phyloP scores from a whole-genome alignment of 2,329 filamentous ascomycete species.

The Cadophora luteo-olivacea region DNA sequence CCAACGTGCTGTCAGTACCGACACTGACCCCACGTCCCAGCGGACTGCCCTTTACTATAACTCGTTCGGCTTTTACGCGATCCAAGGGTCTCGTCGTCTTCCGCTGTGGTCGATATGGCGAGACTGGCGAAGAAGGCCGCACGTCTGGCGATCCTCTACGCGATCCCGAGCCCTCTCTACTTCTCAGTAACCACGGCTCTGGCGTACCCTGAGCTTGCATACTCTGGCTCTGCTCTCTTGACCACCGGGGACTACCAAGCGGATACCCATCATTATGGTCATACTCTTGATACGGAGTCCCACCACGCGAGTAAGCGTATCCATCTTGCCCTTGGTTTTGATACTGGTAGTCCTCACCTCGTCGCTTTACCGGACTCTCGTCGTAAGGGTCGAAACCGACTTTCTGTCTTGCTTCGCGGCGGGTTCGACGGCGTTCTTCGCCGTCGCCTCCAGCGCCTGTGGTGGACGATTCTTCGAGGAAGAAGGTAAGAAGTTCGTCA shows the following conservation, averaged over 20 bases:
- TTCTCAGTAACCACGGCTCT: constrained; percentile 37
- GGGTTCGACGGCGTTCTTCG: constrained; percentile 63
- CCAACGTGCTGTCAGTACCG: constrained; percentile 42
- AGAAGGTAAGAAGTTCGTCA: constrained; percentile 77
- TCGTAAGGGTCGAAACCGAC: constrained; percentile 78
- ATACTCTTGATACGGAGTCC: constrained; percentile 36
- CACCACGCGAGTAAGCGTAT: constrained; percentile 32
- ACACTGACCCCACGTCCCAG: constrained; percentile 39
- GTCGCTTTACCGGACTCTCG: constrained; percentile 68
- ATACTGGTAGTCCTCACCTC: constrained; percentile 69
- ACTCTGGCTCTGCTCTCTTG: constrained; percentile 24
- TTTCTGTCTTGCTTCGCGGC: constrained; percentile 63
- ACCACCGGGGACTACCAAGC: constrained; percentile 20
- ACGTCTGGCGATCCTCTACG: constrained; percentile 27
- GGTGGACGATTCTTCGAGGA: constrained; percentile 71
- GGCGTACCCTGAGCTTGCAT: constrained; percentile 33
- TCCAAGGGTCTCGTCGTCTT: constrained; percentile 37
- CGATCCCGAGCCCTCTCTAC: constrained; percentile 29
- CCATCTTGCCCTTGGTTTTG: constrained; percentile 40
- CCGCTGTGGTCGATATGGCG: constrained; percentile 37
- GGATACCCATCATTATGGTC: constrained; percentile 24
- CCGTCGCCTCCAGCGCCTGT: constrained; percentile 69
- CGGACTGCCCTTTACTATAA: constrained; percentile 36
- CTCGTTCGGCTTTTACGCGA: constrained; percentile 32
- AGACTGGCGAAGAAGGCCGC: constrained; percentile 33